phyloP scores from a whole-genome alignment of 441 rosid genomes.

The Melastoma candidum region DNA sequence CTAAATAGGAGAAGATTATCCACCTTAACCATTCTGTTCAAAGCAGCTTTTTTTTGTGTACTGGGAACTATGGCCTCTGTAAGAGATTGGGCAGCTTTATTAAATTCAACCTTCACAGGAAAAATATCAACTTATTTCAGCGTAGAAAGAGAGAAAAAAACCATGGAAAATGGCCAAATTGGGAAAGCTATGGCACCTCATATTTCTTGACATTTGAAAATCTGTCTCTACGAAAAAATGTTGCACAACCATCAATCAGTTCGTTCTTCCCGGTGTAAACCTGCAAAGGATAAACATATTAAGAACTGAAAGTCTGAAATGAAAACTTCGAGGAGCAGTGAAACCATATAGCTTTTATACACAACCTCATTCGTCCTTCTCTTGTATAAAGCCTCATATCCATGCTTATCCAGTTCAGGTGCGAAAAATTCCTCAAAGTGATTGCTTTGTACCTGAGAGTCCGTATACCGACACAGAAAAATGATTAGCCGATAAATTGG shows the following conservation, averaged over 20 bases:
- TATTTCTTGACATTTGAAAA: conserved; percentile 96
- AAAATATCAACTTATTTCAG: too few relatives aligned
- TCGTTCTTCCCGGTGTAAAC: conserved; percentile 63
- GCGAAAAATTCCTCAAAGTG: conserved; percentile 87
- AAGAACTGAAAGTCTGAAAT: background rate
- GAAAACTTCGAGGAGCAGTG: background rate
- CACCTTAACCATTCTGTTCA: conserved; percentile 19
- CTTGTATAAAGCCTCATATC: conserved; percentile 92
- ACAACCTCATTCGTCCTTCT: conserved; percentile 91
- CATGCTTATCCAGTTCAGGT: conserved; percentile 96
- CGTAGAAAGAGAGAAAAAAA: too few relatives aligned
- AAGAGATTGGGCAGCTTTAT: conserved; percentile 15
- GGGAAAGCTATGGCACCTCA: conserved; percentile 44
- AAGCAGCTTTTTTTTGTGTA: conserved; percentile 16
- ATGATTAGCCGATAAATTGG: too few relatives aligned
- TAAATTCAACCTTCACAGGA: conserved; percentile 23
- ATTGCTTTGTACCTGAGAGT: conserved; percentile 81
- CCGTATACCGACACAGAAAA: too few relatives aligned
- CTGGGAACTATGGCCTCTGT: conserved; percentile 21
- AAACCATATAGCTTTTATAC: conserved; percentile 12
- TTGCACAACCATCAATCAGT: conserved; percentile 91
- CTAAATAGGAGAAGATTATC: background rate
- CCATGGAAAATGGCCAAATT: too few relatives aligned
- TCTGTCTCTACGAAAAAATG: conserved; percentile 95
- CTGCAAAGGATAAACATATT: conserved; percentile 28